These are phyloP conservation scores for Carallia pectinifolia DNA, from an alignment of 345 rosid species.

Conservation along the genomic window DNA sequence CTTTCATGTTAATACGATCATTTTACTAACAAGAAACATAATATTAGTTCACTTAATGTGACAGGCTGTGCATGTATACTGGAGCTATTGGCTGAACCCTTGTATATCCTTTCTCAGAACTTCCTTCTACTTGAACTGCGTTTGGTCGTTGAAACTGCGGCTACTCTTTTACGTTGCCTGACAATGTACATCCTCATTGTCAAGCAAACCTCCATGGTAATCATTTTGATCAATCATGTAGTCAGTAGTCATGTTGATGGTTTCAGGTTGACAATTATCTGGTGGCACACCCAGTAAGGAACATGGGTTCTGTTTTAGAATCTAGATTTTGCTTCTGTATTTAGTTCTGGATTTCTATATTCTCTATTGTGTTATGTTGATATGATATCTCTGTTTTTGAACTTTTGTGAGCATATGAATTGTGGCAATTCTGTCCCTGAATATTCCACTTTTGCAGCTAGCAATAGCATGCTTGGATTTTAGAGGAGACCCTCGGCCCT, in stretches of 20 bases:
- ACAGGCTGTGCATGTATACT: constrained; percentile 79
- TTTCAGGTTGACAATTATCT: constrained; percentile 5
- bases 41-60: constrained; percentile 17
- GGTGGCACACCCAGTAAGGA: not conserved
- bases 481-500: constrained; percentile 1
- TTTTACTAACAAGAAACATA: not conserved
- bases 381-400: constrained; percentile 1
- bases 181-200: constrained; percentile 68
- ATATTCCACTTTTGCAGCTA: not conserved
- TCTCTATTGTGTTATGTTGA: not conserved
- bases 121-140: constrained; percentile 68
- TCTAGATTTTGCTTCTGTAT: not conserved
- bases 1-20: not conserved
- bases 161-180: constrained; percentile 75
- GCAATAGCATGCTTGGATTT: not conserved
- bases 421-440: not conserved
- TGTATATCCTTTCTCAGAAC: constrained; percentile 85
- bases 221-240: constrained; percentile 5
- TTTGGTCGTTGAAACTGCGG: constrained; percentile 71
- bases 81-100: constrained; percentile 90
- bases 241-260: constrained; percentile 10
- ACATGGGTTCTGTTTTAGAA: constrained; percentile 4
- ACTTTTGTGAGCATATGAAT: not conserved
- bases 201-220: constrained; percentile 61
- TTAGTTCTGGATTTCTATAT: constrained; percentile 4